Base-by-base conservation (phyloP, 352 stramenopile genomes). In the Phytophthora sp. region DNA sequence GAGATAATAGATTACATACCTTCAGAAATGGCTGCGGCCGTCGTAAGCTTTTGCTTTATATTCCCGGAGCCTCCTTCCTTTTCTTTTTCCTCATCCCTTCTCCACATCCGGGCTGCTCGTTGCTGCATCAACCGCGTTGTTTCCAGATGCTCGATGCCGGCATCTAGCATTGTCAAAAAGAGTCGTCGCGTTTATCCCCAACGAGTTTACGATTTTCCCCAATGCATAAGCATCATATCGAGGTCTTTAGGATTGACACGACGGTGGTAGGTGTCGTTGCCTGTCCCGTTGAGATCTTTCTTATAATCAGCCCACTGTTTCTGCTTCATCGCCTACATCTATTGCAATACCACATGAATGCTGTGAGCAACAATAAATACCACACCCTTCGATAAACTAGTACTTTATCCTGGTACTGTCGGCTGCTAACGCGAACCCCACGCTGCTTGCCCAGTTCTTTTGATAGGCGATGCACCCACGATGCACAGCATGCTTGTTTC, bases 261-360 rank as follows among this genome's bases (percentile, higher is more conserved):
- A n/a, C 16, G 35, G 7, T 16, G 51, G 7, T 49, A 23, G 21
- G 36, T 58, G 16, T 50, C 35, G 35, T 58, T 50, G 8, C 51
- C 36, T 18, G 6, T 58, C 2, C 35, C 36, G 18, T 29, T 39
- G 8, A 27, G 13, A 18, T 49, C 23, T 41, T 39, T 39, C 24
- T 49, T 58, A 16, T 27, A 50, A 6, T 58, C 21, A 15, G 36
- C 36, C 35, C 51, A 58, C 23, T 58, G 51, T 26, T n/a, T n/a
- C n/a, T 49, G 35, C 13, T 58, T 49, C 36, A 49, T 21, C 36
- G 51, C 33, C n/a, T 58, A 50, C 51, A 50, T 49, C 51, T 50
- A 29, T 9, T 20, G 7, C 18, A 6, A 24, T 27, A 27, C n/a
- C n/a, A n/a, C n/a, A n/a, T n/a, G n/a, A n/a, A n/a, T n/a, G n/a